Evolutionary conservation across 2,329 filamentous ascomycete species (phyloP).

Genomic region (Aspergillus melleus): DNA sequence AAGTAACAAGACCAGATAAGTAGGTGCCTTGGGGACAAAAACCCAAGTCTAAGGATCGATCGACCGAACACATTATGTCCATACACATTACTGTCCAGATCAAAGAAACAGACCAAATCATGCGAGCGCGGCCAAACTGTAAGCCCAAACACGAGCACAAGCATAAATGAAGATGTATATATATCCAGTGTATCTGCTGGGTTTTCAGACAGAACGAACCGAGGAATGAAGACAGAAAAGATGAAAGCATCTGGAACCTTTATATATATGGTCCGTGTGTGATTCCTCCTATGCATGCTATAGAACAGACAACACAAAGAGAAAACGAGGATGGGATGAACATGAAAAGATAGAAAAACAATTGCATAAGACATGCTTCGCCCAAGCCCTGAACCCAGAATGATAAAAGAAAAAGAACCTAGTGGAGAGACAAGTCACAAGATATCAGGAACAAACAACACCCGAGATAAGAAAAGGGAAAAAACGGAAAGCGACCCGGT

Average conservation of each 20-base stretch:
- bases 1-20: too few species aligned
- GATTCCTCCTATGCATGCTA: conserved; percentile 1
- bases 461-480: conserved; percentile 3
- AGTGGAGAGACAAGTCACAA: background rate
- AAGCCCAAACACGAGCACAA: background rate
- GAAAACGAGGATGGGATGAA: background rate
- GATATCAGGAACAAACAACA: background rate
- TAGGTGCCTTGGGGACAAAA: too few species aligned
- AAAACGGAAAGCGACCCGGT: conserved; percentile 1
- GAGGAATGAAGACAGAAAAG: background rate
- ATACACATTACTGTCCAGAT: background rate
- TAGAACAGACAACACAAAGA: background rate
- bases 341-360: conserved; percentile 6
- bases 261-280: background rate
- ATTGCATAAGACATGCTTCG: conserved; percentile 24
- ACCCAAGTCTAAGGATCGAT: too few species aligned
- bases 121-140: background rate
- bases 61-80: background rate
- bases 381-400: conserved; percentile 18
- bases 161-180: background rate
- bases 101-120: background rate
- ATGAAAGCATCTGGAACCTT: background rate
- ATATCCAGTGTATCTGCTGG: background rate
- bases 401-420: conserved; percentile 6
- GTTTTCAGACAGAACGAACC: background rate